phyloP scores from a whole-genome alignment of 2,329 filamentous ascomycete genomes.

The Xylariaceae sp. region DNA sequence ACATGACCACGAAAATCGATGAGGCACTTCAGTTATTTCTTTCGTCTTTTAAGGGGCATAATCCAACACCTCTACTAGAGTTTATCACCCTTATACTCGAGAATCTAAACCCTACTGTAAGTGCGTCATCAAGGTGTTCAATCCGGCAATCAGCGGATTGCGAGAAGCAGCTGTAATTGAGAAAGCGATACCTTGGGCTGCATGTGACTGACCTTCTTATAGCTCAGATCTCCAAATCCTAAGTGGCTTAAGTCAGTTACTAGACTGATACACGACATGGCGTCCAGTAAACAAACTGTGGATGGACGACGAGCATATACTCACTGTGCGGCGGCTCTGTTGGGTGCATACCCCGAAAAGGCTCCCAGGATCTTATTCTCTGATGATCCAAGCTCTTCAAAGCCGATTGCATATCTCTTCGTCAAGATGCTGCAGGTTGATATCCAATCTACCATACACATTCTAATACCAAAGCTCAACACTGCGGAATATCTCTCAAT shows the following conservation, averaged over 20 bases:
- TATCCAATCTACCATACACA: constrained; percentile 66
- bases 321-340: constrained; percentile 61
- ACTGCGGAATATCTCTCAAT: constrained; percentile 56
- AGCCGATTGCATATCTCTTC: constrained; percentile 66
- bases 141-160: not conserved
- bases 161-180: not conserved
- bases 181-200: not conserved
- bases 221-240: constrained; percentile 57
- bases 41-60: constrained; percentile 52
- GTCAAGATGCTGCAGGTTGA: constrained; percentile 71
- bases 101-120: constrained; percentile 55
- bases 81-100: constrained; percentile 62
- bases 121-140: constrained; percentile 24
- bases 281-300: constrained; percentile 60
- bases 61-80: constrained; percentile 63
- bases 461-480: constrained; percentile 64
- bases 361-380: constrained; percentile 60
- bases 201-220: constrained; percentile 23
- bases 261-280: constrained; percentile 57
- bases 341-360: constrained; percentile 58
- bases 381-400: constrained; percentile 49
- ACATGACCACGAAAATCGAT: constrained; percentile 49
- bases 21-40: constrained; percentile 51
- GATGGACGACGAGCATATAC: constrained; percentile 64
- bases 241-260: constrained; percentile 59